A percentile compares a stretch with the other conserved stretches of the same genome.
Conservation (phyloP, 129 eudicot species). For the Lactuca saligna region DNA sequence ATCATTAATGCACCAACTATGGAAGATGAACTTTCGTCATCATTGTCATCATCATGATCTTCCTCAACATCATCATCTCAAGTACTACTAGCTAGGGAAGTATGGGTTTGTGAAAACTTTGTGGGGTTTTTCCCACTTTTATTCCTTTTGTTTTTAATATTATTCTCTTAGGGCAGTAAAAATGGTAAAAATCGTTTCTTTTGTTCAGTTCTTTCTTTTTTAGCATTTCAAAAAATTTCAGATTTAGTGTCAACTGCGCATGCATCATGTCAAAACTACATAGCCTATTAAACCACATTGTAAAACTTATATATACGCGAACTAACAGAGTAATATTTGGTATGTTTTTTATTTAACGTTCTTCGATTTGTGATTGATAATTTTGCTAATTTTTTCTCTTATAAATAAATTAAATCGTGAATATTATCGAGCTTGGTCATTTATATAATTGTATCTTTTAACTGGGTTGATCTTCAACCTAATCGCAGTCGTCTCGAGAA, state of each 20-base stretch:
- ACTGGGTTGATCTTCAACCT: conserved; percentile 32
- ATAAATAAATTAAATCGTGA: conserved; percentile 9
- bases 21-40: conserved; percentile 15
- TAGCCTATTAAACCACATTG: background rate
- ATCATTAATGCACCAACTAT: conserved; percentile 7
- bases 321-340: background rate
- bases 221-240: background rate
- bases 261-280: conserved; percentile 8
- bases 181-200: conserved; percentile 33
- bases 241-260: background rate
- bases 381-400: background rate
- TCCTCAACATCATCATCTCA: conserved; percentile 17
- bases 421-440: conserved; percentile 8
- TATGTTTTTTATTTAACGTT: conserved; percentile 2
- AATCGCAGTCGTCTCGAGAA: conserved; percentile 22
- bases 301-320: background rate
- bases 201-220: background rate
- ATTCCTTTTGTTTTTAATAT: conserved; percentile 13
- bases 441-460: background rate
- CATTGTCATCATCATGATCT: conserved; percentile 3
- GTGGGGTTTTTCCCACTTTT: conserved; percentile 32
- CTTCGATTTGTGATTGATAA: background rate
- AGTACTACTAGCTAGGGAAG: conserved; percentile 26
- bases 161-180: conserved; percentile 26
- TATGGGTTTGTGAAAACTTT: conserved; percentile 27